These are phyloP conservation scores for Yarrowia porcina DNA, from an alignment of 805 yeast genomes.

Conservation along the genomic window DNA sequence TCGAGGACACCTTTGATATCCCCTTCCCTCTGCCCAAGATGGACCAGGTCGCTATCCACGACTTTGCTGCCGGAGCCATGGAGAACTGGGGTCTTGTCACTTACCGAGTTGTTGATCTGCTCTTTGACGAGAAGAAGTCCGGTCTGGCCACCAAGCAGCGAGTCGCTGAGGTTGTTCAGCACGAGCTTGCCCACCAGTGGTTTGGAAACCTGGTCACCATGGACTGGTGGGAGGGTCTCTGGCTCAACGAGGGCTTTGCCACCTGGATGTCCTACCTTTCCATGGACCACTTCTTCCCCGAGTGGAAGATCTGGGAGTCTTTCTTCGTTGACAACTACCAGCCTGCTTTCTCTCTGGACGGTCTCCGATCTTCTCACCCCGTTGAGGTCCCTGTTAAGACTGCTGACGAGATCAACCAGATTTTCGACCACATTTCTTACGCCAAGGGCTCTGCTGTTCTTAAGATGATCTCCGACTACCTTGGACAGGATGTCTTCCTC, in stretches of 20 bases:
- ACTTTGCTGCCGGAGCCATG: conserved; percentile 84
- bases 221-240: conserved; percentile 92
- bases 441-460: conserved; percentile 76
- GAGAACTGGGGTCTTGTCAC: conserved; percentile 85
- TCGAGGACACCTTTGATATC: conserved; percentile 62
- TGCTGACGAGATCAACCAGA: conserved; percentile 76
- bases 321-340: conserved; percentile 77
- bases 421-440: conserved; percentile 78
- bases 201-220: conserved; percentile 85
- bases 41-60: conserved; percentile 75
- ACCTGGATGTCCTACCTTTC: conserved; percentile 79
- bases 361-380: conserved; percentile 71
- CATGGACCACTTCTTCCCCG: conserved; percentile 67
- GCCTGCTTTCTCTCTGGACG: conserved; percentile 69
- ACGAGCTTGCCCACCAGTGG: conserved; percentile 90
- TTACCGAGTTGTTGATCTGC: conserved; percentile 58
- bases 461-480: conserved; percentile 67
- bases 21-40: conserved; percentile 78
- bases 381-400: conserved; percentile 76
- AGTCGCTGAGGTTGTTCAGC: conserved; percentile 79
- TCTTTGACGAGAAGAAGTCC: conserved; percentile 68
- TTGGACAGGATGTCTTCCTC: conserved; percentile 67
- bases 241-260: conserved; percentile 90
- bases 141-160: conserved; percentile 58
- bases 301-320: conserved; percentile 76